Evolutionary conservation across 1,284 basidiomycete species (phyloP).

Genomic region (Ganoderma leucocontextum): DNA sequence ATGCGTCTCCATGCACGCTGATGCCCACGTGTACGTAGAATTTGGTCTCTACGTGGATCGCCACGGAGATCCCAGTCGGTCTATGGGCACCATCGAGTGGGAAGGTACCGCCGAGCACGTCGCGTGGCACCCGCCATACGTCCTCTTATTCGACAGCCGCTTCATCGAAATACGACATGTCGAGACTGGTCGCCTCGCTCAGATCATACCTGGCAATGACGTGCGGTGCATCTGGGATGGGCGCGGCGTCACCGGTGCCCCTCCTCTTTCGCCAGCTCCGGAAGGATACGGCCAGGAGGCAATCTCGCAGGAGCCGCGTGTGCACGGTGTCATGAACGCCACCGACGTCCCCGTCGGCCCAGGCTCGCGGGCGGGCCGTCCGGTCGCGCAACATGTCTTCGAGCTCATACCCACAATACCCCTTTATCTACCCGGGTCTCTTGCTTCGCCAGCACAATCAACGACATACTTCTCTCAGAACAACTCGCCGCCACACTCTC

Average conservation of each 20-base stretch:
- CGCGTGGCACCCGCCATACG: conserved; percentile 88
- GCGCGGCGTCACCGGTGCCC: conserved; percentile 58
- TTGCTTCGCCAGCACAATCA: conserved; percentile 69
- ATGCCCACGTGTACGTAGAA: conserved; percentile 56
- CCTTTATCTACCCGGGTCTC: conserved; percentile 65
- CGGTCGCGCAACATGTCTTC: conserved; percentile 78
- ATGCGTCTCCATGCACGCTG: neutral
- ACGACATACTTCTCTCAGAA: conserved; percentile 68
- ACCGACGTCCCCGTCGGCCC: conserved; percentile 53
- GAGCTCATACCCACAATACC: conserved; percentile 83
- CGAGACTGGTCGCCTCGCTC: conserved; percentile 84
- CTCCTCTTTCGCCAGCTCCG: conserved; percentile 48
- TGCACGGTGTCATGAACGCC: conserved; percentile 79
- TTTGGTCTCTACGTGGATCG: conserved; percentile 93
- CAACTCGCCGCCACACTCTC: conserved; percentile 64
- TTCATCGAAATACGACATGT: conserved; percentile 95
- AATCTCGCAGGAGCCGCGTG: conserved; percentile 72
- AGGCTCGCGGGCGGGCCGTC: conserved; percentile 42
- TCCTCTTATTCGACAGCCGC: conserved; percentile 89
- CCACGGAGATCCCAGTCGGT: conserved; percentile 85
- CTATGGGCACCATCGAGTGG: conserved; percentile 88
- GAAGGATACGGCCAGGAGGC: conserved; percentile 50
- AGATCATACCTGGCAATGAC: conserved; percentile 87
- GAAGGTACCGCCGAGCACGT: conserved; percentile 91
- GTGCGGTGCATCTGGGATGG: conserved; percentile 91